Base-by-base conservation (phyloP, 2,329 filamentous ascomycete species). In the Paracoccidioides brasiliensis region DNA sequence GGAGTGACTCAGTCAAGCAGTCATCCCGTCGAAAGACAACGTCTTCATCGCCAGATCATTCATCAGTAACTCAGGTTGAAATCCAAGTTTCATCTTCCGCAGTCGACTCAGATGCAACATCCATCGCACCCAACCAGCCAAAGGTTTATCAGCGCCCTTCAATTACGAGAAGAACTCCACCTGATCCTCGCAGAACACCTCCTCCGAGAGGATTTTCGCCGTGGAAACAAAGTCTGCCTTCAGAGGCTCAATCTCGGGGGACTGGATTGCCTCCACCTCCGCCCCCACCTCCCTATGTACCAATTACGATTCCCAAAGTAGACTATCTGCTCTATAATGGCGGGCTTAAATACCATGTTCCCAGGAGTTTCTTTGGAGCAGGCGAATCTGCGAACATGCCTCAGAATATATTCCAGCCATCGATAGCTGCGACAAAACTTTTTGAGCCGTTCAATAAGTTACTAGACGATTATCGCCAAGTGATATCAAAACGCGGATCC, bases 301-400 rank as follows among this genome's bases (percentile, higher is more conserved):
- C 80, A 40, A 77, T 84, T 45, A 83, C 89, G 43, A 79, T 84
- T 10, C 91, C 91, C 0, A 81, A 88, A 58, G 90, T 97, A 15
- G 91, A 97, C 67, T 97, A 97, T 67, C 76, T 97, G 15, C 78
- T 96, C 55, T 88, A 93, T 64, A 85, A 96, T 68, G 91, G 91
- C 42, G 91, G 91, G 0, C 73, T 97, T 15, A 70, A 82, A 28
- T 79, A 85, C 46, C 76, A 82, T 0, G 80, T 93, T 0, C 83
- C 90, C 0, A 87, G 84, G 63, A 82, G 82, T 57, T 81, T 96
- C 53, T 74, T 95, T 6, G 62, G 67, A 48, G 67, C 69, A 8
- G 69, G 65, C 6, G 42, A 84, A 77, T 45, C 74, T 81, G 56
- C 84, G 81, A 37, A 77, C 71, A 55, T 76, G 74, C 67, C 79